A percentile compares a stretch with the other conserved stretches of the same genome.
Evolutionary conservation across 2,329 filamentous ascomycete species (phyloP).

Genomic region (Aspergillus tubingensis): DNA sequence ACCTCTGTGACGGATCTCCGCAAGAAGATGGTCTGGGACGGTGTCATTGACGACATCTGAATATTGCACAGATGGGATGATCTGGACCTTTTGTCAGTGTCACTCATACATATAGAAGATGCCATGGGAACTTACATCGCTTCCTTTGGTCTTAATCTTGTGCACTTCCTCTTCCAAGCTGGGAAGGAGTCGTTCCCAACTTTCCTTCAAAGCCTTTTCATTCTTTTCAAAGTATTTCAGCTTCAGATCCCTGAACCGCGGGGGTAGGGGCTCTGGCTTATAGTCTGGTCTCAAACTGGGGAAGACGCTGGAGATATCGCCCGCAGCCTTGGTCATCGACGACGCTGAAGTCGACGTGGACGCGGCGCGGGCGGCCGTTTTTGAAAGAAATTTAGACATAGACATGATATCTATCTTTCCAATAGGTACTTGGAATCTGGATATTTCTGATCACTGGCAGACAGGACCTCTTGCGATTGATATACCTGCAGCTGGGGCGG

Average conservation of each 20-base stretch:
- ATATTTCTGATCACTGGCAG: too few relatives aligned
- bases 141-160: conserved; percentile 44
- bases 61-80: conserved; percentile 48
- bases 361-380: conserved; percentile 30
- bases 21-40: conserved; percentile 37
- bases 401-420: conserved; percentile 23
- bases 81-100: conserved; percentile 22
- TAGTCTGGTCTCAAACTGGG: conserved; percentile 48
- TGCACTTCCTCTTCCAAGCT: conserved; percentile 44
- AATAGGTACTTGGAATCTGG: background rate
- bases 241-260: conserved; percentile 47
- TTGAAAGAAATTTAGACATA: conserved; percentile 33
- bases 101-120: background rate
- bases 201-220: conserved; percentile 40
- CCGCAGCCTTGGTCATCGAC: conserved; percentile 45
- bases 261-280: conserved; percentile 43
- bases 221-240: conserved; percentile 40
- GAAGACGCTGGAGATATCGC: conserved; percentile 53
- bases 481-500: background rate
- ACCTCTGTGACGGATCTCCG: conserved; percentile 61
- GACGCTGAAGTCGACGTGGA: conserved; percentile 33
- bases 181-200: conserved; percentile 46
- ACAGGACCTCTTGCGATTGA: background rate
- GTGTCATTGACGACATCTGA: conserved; percentile 41
- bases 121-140: conserved; percentile 34